Evolutionary conservation across 1,284 basidiomycete genomes (phyloP).

Genomic region (Sphagnurus paluster): DNA sequence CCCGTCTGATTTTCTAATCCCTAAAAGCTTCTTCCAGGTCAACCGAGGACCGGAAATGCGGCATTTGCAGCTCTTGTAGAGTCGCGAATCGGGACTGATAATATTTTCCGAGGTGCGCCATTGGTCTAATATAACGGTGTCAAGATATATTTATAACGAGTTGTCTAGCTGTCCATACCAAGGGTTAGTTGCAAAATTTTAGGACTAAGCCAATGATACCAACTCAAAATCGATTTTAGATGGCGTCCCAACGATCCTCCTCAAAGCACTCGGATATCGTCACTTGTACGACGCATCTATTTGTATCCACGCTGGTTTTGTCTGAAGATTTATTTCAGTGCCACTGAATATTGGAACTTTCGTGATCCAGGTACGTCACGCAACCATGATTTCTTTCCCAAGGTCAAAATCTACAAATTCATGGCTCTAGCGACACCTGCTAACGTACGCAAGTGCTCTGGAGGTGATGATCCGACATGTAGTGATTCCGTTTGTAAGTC

Average conservation of each 20-base stretch:
- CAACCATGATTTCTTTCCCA: not conserved
- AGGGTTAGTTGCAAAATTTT: not conserved
- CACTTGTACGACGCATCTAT: constrained; percentile 37
- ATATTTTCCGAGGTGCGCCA: constrained; percentile 39
- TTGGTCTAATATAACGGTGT: not conserved
- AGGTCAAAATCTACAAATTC: no score
- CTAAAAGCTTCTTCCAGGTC: constrained; percentile 36
- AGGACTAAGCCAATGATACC: not conserved
- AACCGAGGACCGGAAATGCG: constrained; percentile 44
- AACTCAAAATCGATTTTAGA: constrained; percentile 29
- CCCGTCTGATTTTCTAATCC: no score
- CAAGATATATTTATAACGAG: not conserved
- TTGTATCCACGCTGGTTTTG: not conserved
- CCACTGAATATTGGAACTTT: constrained; percentile 47
- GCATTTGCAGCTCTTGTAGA: constrained; percentile 41
- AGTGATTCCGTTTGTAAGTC: constrained; percentile 42
- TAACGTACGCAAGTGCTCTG: constrained; percentile 36
- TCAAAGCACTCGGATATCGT: constrained; percentile 36
- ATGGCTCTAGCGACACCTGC: constrained; percentile 24
- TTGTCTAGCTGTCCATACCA: not conserved
- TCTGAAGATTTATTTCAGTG: constrained; percentile 33
- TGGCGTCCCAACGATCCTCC: constrained; percentile 33
- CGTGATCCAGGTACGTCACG: constrained; percentile 28
- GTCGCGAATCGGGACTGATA: constrained; percentile 30
- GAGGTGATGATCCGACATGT: constrained; percentile 40